Evolutionary conservation across 306 rosid species (phyloP), one percentile per base, ranked within the genome.

Genomic region (Citrullus colocynthis): DNA sequence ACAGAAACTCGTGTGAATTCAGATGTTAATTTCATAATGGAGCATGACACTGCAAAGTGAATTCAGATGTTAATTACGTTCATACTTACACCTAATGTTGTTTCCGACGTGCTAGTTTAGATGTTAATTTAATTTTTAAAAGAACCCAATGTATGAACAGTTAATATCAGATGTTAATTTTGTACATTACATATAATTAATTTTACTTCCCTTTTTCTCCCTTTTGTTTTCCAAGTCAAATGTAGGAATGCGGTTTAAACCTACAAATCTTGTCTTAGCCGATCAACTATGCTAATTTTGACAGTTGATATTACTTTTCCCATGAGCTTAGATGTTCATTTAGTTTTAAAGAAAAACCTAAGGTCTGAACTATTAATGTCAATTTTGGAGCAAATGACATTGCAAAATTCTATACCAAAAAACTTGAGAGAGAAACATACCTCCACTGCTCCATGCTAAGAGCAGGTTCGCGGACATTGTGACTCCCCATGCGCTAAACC

Each of bases 391-490:
- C 17, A 60, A 28, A 24, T 60, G 37, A 1, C 39, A 11, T 13
- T 13, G 41, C 18, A 61, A 0, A 57, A 2, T 57, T 57, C 21
- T 57, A 56, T 14, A 62, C 34, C 3, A 15, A 24, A 59, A 59
- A 59, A 30, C 36, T 59, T 24, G 5, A 58, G 21, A 73, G 77
- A 80, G 51, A 56, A 51, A 56, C 87, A 79, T 70, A 95, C 99
- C 99, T 89, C 91, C 99, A 71, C 83, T 80, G 81, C 90, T 95
- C 99, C 99, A 95, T 21, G 77, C 81, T 82, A 95, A 82, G 74
- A 95, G 99, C 79, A 93, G 63, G 86, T 95, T 95, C 61, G 97
- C 97, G 3, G 97, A 89, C 90, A 92, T 20, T 16, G 97, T 95
- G 80, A 92, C 83, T 81, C 84, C 76, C 90, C 91, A 95, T 6